Evolutionary conservation across 2,329 filamentous ascomycete genomes (phyloP), one percentile per base, ranked within the genome.

Genomic region (Geosmithia putterillii): DNA sequence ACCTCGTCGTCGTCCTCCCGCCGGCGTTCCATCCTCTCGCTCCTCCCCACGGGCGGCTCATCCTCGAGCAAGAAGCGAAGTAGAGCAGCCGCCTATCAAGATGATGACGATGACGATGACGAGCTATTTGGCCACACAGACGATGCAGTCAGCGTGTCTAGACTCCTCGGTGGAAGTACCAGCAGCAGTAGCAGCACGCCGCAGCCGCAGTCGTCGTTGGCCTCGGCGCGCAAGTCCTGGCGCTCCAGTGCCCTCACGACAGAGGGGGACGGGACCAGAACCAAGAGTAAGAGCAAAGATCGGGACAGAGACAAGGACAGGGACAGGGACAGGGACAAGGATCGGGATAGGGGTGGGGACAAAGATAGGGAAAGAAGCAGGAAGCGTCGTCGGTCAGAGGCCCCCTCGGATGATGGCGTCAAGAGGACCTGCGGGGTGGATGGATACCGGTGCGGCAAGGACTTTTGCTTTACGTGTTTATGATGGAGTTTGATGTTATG

Each of bases 381-480:
- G 10, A 32, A 32, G 15, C 28, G 28, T 32, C 28, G 28, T 32
- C 5, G 28, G 28, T 32, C 28, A 32, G 28, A 32, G 28, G 10
- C 23, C 7, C 7, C 23, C 7, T 6, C 23, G 23, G 23, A 9
- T n/a, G n/a, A 71, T 2, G 73, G 73, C 1, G 66, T 67, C 14
- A 50, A 64, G 49, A 61, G 70, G 42, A 62, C 62, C 14, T 81
- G 77, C 46, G 76, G 76, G 3, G 59, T 71, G 48, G 66, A 69
- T 48, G 76, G 71, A 12, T 79, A 72, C 53, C 60, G 58, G 15
- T 81, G 76, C 47, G 68, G 67, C 3, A 63, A 71, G 43, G 69
- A 74, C 47, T 80, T 79, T 58, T 81, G 77, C 57, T 78, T 81
- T 50, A 65, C 63, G 9, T 80, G 76, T 51, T 59, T 74, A 45